Evolutionary conservation across 2,329 filamentous ascomycete species (phyloP).

Genomic region (Fusarium mangiferae): DNA sequence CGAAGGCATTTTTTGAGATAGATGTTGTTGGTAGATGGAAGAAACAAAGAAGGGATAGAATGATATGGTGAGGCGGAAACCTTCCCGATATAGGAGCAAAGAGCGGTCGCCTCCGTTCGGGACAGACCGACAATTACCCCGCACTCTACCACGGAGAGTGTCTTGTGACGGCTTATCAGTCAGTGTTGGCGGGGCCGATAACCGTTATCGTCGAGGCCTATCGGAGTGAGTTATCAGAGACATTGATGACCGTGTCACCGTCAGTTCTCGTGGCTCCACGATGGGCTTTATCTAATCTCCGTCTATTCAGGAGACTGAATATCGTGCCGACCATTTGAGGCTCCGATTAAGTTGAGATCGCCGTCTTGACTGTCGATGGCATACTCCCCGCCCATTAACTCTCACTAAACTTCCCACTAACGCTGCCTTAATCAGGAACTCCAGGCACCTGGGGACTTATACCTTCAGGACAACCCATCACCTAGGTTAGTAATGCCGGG

Average conservation of each 20-base stretch:
- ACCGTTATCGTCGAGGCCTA: not conserved
- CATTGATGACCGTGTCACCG: not conserved
- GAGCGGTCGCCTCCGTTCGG: slow-evolving; percentile 28
- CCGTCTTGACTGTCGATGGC: not conserved
- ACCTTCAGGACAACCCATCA: too few species aligned
- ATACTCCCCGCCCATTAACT: not conserved
- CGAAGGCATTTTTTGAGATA: slow-evolving; percentile 18
- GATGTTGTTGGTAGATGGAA: not conserved
- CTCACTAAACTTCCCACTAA: not conserved
- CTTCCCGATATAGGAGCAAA: slow-evolving; percentile 18
- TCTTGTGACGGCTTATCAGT: slow-evolving; percentile 27
- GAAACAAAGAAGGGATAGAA: not conserved
- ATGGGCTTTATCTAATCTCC: not conserved
- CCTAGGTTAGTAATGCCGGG: too few species aligned
- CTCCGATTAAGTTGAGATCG: not conserved
- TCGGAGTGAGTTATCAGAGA: not conserved
- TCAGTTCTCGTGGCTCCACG: not conserved
- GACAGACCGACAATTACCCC: slow-evolving; percentile 34
- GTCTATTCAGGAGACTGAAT: rapidly evolving
- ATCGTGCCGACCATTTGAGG: rapidly evolving
- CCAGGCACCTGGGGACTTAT: too few species aligned
- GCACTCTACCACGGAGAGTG: slow-evolving; percentile 4
- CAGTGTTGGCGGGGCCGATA: slow-evolving; percentile 10
- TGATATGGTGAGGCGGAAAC: slow-evolving; percentile 16
- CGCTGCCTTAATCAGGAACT: not conserved